Conservation (phyloP, 768 basidiomycete species). For the Kwoniella mangroviensis region DNA sequence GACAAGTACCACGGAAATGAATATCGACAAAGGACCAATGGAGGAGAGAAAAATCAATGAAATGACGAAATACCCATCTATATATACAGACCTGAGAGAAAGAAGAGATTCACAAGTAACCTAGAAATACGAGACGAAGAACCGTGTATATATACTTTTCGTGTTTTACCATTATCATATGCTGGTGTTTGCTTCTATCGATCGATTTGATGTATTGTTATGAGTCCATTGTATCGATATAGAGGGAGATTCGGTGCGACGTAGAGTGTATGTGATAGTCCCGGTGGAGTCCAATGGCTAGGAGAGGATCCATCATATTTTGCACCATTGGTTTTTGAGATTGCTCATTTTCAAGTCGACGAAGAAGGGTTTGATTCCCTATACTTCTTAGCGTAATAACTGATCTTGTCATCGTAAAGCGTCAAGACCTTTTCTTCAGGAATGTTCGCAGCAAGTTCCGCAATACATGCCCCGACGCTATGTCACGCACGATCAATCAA, state of each 20-base stretch:
- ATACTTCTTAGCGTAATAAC: constrained; percentile 37
- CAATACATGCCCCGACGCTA: constrained; percentile 51
- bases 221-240: too few species aligned
- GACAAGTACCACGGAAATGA: background rate
- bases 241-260: too few species aligned
- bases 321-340: too few species aligned
- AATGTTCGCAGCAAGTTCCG: constrained; percentile 41
- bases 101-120: background rate
- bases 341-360: too few species aligned
- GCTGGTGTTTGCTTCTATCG: too few species aligned
- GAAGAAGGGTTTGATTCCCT: constrained; percentile 5
- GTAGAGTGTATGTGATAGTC: too few species aligned
- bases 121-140: background rate
- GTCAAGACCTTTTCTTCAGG: constrained; percentile 38
- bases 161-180: too few species aligned
- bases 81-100: background rate
- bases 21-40: background rate
- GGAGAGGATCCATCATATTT: background rate
- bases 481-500: background rate
- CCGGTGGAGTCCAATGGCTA: too few species aligned
- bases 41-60: background rate
- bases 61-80: background rate
- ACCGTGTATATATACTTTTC: background rate
- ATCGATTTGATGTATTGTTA: too few species aligned
- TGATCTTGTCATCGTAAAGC: constrained; percentile 40